Evolutionary conservation across 306 rosid species (phyloP), one percentile per base, ranked within the genome.

Genomic region (Sesbania bispinosa): DNA sequence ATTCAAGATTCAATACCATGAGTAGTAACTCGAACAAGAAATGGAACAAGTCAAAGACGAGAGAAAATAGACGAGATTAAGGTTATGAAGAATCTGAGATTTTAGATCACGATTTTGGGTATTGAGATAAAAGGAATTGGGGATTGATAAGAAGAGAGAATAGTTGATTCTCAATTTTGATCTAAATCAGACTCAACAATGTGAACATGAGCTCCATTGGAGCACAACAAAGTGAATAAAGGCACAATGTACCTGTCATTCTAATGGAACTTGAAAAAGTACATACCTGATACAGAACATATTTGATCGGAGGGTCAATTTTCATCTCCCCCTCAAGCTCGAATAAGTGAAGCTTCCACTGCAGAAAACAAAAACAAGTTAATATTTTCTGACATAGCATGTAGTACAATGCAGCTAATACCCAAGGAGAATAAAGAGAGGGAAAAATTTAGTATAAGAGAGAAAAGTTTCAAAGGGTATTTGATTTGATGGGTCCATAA

Each of bases 341-440:
- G 26, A 88, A 95, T 81, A 95, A 80, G 83, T 95, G 99, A 79
- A 95, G 99, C 58, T 95, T 95, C 99, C 99, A 95, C 99, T 95
- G 89, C 55, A 36, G 11, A 29, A 47, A 67, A 45, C 24, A 78
- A 47, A 46, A 53, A 18, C 16, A 45, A 26, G 18, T 10, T 55
- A 9, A 58, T 3, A 53, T 51, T 38, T 75, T 62, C 63, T 14
- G 5, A 73, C 51, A 39, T 55, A 63, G 52, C 14, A 46, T n/a
- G 18, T 5, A 59, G 46, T 26, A 63, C 24, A 18, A 46, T 10
- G 58, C 10, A 3, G 8, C 65, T n/a, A 53, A 58, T 14, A 48
- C 21, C 9, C 46, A 24, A 15, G 35, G 39, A 26, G 19, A 5
- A 50, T 11, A 27, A 15, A 21, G 14, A 48, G 8, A 33, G 2